Evolutionary conservation across 2,329 filamentous ascomycete genomes (phyloP).

Genomic region (Pseudogymnoascus sp.): DNA sequence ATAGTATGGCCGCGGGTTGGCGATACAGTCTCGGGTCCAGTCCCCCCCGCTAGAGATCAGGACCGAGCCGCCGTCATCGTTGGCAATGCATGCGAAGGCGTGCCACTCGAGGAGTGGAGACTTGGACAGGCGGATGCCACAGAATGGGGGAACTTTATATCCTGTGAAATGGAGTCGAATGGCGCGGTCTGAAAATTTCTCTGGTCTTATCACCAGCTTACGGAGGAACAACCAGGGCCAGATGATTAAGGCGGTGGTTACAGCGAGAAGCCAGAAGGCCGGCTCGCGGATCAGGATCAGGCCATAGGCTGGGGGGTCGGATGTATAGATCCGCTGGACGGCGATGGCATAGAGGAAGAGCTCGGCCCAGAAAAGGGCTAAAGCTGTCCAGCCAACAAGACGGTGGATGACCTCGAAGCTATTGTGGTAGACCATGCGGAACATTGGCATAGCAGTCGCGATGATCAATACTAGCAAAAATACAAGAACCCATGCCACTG

Average conservation of each 20-base stretch:
- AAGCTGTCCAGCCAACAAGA: constrained; percentile 45
- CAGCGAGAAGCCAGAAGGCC: constrained; percentile 48
- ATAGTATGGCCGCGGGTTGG: constrained; percentile 40
- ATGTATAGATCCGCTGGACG: constrained; percentile 12
- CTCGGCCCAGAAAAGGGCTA: constrained; percentile 43
- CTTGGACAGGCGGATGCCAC: constrained; percentile 39
- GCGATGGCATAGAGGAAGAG: constrained; percentile 31
- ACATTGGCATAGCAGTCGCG: constrained; percentile 39
- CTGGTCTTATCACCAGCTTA: constrained; percentile 41
- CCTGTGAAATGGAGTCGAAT: constrained; percentile 46
- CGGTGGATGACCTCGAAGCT: constrained; percentile 49
- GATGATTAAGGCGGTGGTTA: constrained; percentile 43
- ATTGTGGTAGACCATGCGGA: constrained; percentile 45
- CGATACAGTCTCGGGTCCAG: constrained; percentile 46
- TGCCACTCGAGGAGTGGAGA: constrained; percentile 47
- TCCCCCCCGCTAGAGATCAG: constrained; percentile 50
- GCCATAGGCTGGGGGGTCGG: constrained; percentile 10
- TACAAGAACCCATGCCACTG: constrained; percentile 28
- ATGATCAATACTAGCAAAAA: constrained; percentile 40
- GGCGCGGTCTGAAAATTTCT: constrained; percentile 49
- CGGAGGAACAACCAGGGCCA: constrained; percentile 52
- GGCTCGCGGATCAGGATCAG: constrained; percentile 27
- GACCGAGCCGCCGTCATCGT: constrained; percentile 42
- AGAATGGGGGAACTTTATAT: constrained; percentile 31
- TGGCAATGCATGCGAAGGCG: constrained; percentile 49